Base-by-base conservation (phyloP, 169 alveolate species). In the Babesia sp. region DNA sequence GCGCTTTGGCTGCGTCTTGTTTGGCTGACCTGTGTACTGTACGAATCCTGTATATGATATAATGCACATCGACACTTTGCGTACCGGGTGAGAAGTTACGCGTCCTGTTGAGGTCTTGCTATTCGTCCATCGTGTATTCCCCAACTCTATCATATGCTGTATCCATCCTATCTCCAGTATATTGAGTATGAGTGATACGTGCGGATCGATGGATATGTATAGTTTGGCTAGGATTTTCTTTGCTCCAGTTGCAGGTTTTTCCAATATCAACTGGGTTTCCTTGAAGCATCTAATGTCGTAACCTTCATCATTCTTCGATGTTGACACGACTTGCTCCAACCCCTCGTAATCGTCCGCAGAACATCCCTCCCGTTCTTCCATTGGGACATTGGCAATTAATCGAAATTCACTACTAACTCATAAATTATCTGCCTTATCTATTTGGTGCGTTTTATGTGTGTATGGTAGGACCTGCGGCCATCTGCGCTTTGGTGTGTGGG, bases 81-180 rank as follows among this genome's bases (percentile, higher is more conserved):
- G 20, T 51, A 79, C 87, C 46, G 83, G 87, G 1, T 58, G 83
- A 18, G 80, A 50, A 14, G 72, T 29, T 16, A 61, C 59, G 9
- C 24, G 58, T 18, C 87, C 87, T 29, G 31, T 79, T 18, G 87
- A 79, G 28, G 87, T 79, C 57, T 79, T 81, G 69, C 83, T 69
- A 57, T 53, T 59, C 24, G 54, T 75, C 87, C 87, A 79, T n/a
- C 71, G 66, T 29, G 61, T 26, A 36, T 68, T 39, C 39, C 78
- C 71, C 24, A 71, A 28, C 37, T 60, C 44, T 11, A 79, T 48
- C 46, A 79, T 36, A 36, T 79, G 77, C 14, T 55, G 63, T 18
- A 79, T 39, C 87, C 87, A 79, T 12, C 61, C 78, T 34, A 36
- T 71, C 33, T 79, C 82, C 12, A 79, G 41, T 1, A 79, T 26